Conservation (phyloP, 176 grass and related monocot species). For the Raddia distichophylla region DNA sequence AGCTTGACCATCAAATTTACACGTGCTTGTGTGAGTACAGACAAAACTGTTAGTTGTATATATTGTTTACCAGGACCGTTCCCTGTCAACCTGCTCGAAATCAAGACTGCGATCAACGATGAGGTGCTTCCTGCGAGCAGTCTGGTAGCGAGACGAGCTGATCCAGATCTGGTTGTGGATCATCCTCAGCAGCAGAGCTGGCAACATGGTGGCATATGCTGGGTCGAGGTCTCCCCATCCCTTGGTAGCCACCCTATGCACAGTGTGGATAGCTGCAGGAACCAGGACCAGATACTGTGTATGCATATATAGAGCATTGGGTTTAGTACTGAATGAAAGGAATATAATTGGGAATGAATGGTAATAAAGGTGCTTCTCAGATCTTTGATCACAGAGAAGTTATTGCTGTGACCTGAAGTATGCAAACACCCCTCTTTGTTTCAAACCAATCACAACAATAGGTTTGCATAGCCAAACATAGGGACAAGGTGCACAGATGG, state of each 20-base stretch:
- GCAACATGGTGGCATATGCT: conserved; percentile 48
- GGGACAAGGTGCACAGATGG: not conserved
- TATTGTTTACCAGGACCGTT: conserved; percentile 70
- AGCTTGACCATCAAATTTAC: not conserved
- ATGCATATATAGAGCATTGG: conserved; percentile 1
- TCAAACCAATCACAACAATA: too few relatives aligned
- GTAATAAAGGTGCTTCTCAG: not conserved
- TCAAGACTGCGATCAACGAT: conserved; percentile 82
- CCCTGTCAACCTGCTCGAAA: conserved; percentile 91
- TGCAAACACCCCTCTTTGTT: not conserved
- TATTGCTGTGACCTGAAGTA: not conserved
- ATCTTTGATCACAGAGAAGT: not conserved
- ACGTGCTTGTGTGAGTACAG: not conserved
- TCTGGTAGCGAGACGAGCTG: conserved; percentile 73
- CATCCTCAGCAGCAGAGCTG: conserved; percentile 70
- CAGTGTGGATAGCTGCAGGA: conserved; percentile 54
- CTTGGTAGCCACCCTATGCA: conserved; percentile 52
- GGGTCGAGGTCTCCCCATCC: conserved; percentile 53
- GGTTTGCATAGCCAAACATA: not conserved
- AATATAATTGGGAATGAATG: not conserved
- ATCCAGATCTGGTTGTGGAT: conserved; percentile 92
- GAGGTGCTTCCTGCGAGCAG: conserved; percentile 70
- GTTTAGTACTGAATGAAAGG: not conserved
- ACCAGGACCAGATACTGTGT: conserved; percentile 79
- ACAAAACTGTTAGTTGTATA: not conserved